These are phyloP conservation scores for Endothia cerciana DNA, from an alignment of 2,329 filamentous ascomycete species.

Conservation along the genomic window DNA sequence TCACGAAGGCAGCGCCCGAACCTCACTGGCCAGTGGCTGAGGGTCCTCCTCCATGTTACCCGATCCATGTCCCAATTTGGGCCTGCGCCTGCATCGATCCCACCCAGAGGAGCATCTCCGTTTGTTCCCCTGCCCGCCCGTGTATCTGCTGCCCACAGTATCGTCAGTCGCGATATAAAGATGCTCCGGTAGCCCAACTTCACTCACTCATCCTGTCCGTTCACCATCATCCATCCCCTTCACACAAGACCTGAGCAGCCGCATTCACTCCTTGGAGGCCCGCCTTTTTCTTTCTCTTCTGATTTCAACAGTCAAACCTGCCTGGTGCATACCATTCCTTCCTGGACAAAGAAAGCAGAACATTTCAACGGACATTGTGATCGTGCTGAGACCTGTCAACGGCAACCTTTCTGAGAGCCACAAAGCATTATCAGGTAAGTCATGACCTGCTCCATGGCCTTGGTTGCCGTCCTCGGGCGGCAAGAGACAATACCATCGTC, in stretches of 20 bases:
- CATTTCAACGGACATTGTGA: constrained; percentile 30
- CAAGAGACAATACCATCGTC: background rate
- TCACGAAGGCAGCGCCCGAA: constrained; percentile 40
- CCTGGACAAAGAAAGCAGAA: constrained; percentile 33
- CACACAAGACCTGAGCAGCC: constrained; percentile 38
- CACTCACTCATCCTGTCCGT: background rate
- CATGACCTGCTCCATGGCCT: background rate
- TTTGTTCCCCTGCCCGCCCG: constrained; percentile 13
- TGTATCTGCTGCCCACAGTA: constrained; percentile 9
- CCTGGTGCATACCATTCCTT: constrained; percentile 49
- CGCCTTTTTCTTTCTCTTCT: constrained; percentile 36
- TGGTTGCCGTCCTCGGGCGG: background rate
- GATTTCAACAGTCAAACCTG: constrained; percentile 37
- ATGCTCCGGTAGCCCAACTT: constrained; percentile 23
- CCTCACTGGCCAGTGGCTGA: constrained; percentile 40
- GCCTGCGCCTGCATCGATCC: constrained; percentile 31
- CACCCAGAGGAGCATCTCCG: constrained; percentile 11
- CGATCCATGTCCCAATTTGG: constrained; percentile 35
- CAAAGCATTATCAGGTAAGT: constrained; percentile 25
- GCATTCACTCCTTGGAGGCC: constrained; percentile 45
- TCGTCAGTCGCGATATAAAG: constrained; percentile 31
- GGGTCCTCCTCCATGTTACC: constrained; percentile 30
- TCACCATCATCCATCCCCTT: constrained; percentile 33
- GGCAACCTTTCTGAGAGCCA: constrained; percentile 5
- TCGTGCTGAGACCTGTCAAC: constrained; percentile 14